Evolutionary conservation across 1,284 basidiomycete species (phyloP).

Genomic region (Cryptococcus sp.): DNA sequence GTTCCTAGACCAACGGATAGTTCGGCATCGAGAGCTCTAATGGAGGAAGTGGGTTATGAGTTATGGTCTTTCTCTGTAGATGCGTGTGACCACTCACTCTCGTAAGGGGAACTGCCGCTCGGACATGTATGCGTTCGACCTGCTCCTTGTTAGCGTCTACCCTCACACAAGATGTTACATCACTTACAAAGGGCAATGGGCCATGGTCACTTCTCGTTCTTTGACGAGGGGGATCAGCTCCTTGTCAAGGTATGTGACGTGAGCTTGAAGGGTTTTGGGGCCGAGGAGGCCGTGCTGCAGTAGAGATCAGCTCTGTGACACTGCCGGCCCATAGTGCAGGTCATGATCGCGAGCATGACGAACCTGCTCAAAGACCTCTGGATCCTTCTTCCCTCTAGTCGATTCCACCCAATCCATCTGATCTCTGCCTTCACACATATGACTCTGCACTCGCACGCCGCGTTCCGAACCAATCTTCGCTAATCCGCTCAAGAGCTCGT

Average conservation of each 20-base stretch:
- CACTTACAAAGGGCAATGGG: constrained; percentile 70
- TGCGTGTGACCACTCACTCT: constrained; percentile 52
- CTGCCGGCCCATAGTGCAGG: too few species aligned
- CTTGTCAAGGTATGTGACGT: constrained; percentile 72
- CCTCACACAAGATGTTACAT: too few species aligned
- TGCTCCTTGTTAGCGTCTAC: not conserved
- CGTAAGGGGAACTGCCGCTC: constrained; percentile 70
- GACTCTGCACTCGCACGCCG: constrained; percentile 66
- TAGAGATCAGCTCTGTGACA: not conserved
- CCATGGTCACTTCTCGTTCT: constrained; percentile 63
- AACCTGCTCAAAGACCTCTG: constrained; percentile 69
- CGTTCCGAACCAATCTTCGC: constrained; percentile 58
- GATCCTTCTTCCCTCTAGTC: constrained; percentile 66
- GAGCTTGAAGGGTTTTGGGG: constrained; percentile 70
- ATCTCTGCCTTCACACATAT: constrained; percentile 73
- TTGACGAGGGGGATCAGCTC: constrained; percentile 62
- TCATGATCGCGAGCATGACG: constrained; percentile 27
- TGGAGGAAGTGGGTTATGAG: not conserved
- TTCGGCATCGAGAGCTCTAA: constrained; percentile 60
- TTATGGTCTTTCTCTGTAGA: not conserved
- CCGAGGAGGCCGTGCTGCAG: constrained; percentile 59
- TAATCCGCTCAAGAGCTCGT: constrained; percentile 65
- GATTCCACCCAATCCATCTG: constrained; percentile 69
- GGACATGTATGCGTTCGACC: constrained; percentile 80
- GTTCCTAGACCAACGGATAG: constrained; percentile 75